These are phyloP conservation scores for Cryptosporidium andersoni DNA, from an alignment of 169 alveolate species.

Conservation along the genomic window DNA sequence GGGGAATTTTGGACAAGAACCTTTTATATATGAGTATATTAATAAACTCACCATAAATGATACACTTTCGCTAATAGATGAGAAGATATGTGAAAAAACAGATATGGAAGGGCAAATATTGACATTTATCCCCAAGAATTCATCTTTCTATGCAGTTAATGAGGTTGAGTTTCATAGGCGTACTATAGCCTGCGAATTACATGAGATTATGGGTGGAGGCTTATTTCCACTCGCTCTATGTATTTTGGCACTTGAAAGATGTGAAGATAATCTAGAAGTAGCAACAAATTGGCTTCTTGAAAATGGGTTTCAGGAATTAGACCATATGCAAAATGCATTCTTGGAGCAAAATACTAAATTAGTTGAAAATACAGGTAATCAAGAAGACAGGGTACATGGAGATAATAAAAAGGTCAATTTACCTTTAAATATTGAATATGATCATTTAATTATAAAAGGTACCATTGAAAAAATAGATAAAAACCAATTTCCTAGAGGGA, in stretches of 20 bases:
- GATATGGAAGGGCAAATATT: neutral
- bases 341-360: neutral
- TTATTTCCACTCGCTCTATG: constrained; percentile 72
- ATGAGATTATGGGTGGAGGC: constrained; percentile 73
- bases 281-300: constrained; percentile 77
- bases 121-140: neutral
- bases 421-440: neutral
- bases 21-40: constrained; percentile 44
- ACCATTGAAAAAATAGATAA: neutral
- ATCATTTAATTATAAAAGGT: neutral
- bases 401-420: neutral
- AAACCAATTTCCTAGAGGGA: neutral
- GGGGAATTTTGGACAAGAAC: constrained; percentile 73
- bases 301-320: constrained; percentile 64
- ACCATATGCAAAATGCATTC: neutral
- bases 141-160: constrained; percentile 12
- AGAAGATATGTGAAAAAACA: neutral
- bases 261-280: constrained; percentile 72
- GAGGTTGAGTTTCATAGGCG: constrained; percentile 74
- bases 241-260: constrained; percentile 68
- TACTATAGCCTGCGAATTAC: constrained; percentile 71
- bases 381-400: neutral
- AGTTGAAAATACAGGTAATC: neutral
- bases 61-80: constrained; percentile 19
- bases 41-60: constrained; percentile 39